Conservation (phyloP, 768 basidiomycete genomes). For the Tulasnella sp. region DNA sequence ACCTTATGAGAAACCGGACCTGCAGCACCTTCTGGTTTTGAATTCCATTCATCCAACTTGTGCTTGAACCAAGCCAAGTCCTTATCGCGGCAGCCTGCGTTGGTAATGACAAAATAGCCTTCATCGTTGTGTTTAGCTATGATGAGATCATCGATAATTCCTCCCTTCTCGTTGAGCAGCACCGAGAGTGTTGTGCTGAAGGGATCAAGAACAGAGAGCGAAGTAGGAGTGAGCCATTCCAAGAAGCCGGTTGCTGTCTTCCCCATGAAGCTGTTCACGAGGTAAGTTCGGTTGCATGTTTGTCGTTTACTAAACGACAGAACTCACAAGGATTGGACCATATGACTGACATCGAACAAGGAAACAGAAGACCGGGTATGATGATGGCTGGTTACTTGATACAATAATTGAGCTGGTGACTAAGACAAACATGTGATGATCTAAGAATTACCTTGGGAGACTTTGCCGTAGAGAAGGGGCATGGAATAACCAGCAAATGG, state of each 20-base stretch:
- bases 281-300: not conserved
- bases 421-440: conserved; percentile 8
- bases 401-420: conserved; percentile 11
- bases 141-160: conserved; percentile 93
- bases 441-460: conserved; percentile 54
- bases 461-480: conserved; percentile 75
- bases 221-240: conserved; percentile 81
- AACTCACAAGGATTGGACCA: conserved; percentile 81
- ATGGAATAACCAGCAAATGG: conserved; percentile 92
- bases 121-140: conserved; percentile 71
- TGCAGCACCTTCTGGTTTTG: conserved; percentile 29
- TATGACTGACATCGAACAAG: conserved; percentile 95
- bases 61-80: conserved; percentile 67
- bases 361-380: conserved; percentile 74
- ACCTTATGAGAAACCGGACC: conserved; percentile 63
- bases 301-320: not conserved
- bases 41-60: conserved; percentile 69
- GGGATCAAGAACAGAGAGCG: conserved; percentile 48
- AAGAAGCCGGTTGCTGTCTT: conserved; percentile 66
- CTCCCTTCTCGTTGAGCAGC: conserved; percentile 74
- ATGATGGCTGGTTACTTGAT: conserved; percentile 72
- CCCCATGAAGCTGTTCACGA: conserved; percentile 58
- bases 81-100: conserved; percentile 72
- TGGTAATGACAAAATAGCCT: conserved; percentile 91
- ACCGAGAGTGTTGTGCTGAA: conserved; percentile 80